A percentile compares a stretch with the other conserved stretches of the same genome.
These are phyloP conservation scores for Ceratobasidium sp. DNA, from an alignment of 1,284 basidiomycete species.

Conservation along the genomic window DNA sequence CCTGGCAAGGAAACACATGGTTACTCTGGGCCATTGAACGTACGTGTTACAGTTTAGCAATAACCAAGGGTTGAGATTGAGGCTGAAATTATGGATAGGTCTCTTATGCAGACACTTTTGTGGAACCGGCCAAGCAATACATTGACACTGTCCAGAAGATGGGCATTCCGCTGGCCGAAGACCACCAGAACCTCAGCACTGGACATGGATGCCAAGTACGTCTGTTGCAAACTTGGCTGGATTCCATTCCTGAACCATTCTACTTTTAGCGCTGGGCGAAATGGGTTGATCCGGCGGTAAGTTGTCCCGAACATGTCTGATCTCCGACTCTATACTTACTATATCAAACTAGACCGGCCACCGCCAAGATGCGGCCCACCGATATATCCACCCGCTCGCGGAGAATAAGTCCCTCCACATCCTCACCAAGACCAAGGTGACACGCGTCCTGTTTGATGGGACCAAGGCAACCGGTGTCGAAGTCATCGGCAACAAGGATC, in stretches of 20 bases:
- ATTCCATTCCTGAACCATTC: too few relatives aligned
- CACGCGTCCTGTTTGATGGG: conserved; percentile 28
- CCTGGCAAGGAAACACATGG: conserved; percentile 17
- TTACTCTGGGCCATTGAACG: conserved; percentile 29
- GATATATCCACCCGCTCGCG: conserved; percentile 19
- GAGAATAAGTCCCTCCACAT: conserved; percentile 35
- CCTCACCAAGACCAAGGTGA: conserved; percentile 20
- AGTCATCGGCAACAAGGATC: conserved; percentile 21
- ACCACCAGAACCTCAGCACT: conserved; percentile 24
- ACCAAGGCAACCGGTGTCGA: conserved; percentile 36
- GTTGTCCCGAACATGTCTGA: not conserved
- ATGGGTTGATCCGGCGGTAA: conserved; percentile 30
- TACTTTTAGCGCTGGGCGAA: conserved; percentile 29
- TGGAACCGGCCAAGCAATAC: conserved; percentile 1
- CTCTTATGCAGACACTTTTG: conserved; percentile 15
- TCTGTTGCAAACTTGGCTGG: not conserved
- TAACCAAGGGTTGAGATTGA: not conserved
- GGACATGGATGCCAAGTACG: conserved; percentile 32
- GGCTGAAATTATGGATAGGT: not conserved
- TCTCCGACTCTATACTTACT: not conserved
- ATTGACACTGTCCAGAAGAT: conserved; percentile 10
- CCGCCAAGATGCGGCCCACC: conserved; percentile 35
- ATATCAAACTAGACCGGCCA: conserved; percentile 15
- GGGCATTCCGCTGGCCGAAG: conserved; percentile 21
- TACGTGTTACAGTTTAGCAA: not conserved